These are phyloP conservation scores for Prototheca wickerhamii DNA, from an alignment of 163 green algal genomes.

Conservation along the genomic window DNA sequence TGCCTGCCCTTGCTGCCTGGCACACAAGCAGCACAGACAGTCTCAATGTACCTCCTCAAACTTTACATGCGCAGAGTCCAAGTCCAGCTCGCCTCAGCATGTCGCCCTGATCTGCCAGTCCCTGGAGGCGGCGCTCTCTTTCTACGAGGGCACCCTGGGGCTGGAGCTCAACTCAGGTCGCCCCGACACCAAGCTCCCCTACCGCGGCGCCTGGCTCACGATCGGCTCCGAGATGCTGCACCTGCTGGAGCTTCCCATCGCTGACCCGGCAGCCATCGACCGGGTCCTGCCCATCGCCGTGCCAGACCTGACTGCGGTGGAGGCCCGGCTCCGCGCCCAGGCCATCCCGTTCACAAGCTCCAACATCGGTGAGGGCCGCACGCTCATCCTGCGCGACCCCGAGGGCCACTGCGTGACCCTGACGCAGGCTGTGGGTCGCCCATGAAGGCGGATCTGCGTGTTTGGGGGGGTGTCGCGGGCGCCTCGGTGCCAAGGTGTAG, in stretches of 20 bases:
- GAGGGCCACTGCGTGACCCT: too few species aligned
- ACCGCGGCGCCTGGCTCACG: conserved; percentile 87
- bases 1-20: too few species aligned
- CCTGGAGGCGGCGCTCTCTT: conserved; percentile 71
- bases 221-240: conserved; percentile 98
- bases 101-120: conserved; percentile 78
- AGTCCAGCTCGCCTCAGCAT: conserved; percentile 92
- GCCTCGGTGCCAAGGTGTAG: too few species aligned
- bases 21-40: too few species aligned
- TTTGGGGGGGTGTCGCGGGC: too few species aligned
- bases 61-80: too few species aligned
- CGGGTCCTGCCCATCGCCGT: conserved; percentile 1
- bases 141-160: conserved; percentile 81
- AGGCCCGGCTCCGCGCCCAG: neutral
- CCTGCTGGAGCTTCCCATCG: conserved; percentile 80
- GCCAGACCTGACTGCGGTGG: neutral
- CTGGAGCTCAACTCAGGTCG: conserved; percentile 75
- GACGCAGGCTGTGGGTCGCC: too few species aligned
- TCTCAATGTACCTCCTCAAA: too few species aligned
- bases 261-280: conserved; percentile 28
- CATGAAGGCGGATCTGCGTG: too few species aligned
- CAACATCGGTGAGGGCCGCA: neutral
- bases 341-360: neutral
- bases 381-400: too few species aligned
- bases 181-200: conserved; percentile 84